Evolutionary conservation across 78 protist species (phyloP).

Genomic region (Dictyostelium intermedium): DNA sequence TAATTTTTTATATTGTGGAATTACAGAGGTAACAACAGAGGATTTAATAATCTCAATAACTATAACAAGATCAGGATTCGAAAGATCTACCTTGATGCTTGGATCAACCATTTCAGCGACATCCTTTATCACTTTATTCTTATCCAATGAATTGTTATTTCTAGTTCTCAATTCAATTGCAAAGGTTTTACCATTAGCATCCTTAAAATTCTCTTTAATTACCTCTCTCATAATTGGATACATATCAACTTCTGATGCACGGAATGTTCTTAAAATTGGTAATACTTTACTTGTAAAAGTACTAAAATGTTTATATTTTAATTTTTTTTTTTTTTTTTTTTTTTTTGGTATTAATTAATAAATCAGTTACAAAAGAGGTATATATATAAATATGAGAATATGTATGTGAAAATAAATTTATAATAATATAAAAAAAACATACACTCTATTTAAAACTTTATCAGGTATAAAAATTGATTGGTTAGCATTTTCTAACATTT

Average conservation of each 20-base stretch:
- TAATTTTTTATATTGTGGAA: neutral
- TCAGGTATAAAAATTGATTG: neutral
- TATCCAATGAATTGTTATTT: slow-evolving; percentile 3
- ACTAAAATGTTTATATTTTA: neutral
- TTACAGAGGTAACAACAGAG: neutral
- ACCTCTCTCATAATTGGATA: neutral
- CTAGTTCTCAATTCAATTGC: slow-evolving; percentile 53
- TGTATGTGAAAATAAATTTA: neutral
- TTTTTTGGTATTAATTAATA: too few species aligned
- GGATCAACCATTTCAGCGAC: slow-evolving; percentile 15
- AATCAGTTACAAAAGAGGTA: too few species aligned
- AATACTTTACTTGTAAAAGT: slow-evolving; percentile 17
- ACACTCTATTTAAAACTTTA: slow-evolving; percentile 1
- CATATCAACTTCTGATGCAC: slow-evolving; percentile 21
- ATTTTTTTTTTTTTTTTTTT: neutral
- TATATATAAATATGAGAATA: neutral
- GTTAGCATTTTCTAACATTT: slow-evolving; percentile 26
- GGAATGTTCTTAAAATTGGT: slow-evolving; percentile 25
- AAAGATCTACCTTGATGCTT: slow-evolving; percentile 20
- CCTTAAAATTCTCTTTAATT: neutral
- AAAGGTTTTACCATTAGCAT: slow-evolving; percentile 2
- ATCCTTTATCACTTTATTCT: neutral
- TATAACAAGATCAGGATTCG: slow-evolving; percentile 4
- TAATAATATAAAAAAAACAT: neutral
- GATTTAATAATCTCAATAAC: slow-evolving; percentile 45